Evolutionary conservation across 148 eudicot species (phyloP).

Genomic region (Tetragonia tetragonoides): DNA sequence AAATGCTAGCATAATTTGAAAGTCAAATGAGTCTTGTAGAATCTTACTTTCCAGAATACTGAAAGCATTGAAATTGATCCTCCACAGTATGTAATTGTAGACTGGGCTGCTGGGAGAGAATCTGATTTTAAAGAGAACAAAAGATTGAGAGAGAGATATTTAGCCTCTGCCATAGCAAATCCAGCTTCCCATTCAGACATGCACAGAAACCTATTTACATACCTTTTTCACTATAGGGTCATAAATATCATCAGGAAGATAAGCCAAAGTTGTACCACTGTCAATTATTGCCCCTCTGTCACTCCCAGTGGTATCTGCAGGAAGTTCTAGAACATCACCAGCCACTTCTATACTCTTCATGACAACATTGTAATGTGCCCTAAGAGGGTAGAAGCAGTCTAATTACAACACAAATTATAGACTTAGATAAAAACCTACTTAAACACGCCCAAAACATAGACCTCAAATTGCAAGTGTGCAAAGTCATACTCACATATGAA

Average conservation of each 20-base stretch:
- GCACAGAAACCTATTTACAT: conserved; percentile 5
- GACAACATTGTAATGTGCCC: conserved; percentile 77
- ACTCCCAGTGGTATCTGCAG: conserved; percentile 34
- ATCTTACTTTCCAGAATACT: conserved; percentile 63
- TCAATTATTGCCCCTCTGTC: conserved; percentile 61
- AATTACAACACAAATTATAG: conserved; percentile 34
- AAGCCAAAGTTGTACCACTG: conserved; percentile 92
- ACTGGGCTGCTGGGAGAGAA: conserved; percentile 53
- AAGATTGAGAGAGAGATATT: neutral
- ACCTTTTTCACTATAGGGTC: conserved; percentile 48
- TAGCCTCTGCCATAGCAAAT: conserved; percentile 6
- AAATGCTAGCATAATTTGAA: neutral
- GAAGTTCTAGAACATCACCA: conserved; percentile 47
- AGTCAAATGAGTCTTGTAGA: neutral
- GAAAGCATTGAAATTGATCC: conserved; percentile 67
- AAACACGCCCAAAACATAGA: neutral
- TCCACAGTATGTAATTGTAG: conserved; percentile 56
- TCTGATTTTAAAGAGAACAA: conserved; percentile 28
- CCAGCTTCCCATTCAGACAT: neutral
- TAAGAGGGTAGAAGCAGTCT: conserved; percentile 40
- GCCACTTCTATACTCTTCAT: conserved; percentile 71
- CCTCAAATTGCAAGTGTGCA: neutral
- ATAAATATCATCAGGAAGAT: conserved; percentile 70
- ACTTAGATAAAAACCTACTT: conserved; percentile 7
- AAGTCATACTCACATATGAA: neutral